phyloP scores from a whole-genome alignment of 768 basidiomycete species.

The Stropharia rugosoannulata region DNA sequence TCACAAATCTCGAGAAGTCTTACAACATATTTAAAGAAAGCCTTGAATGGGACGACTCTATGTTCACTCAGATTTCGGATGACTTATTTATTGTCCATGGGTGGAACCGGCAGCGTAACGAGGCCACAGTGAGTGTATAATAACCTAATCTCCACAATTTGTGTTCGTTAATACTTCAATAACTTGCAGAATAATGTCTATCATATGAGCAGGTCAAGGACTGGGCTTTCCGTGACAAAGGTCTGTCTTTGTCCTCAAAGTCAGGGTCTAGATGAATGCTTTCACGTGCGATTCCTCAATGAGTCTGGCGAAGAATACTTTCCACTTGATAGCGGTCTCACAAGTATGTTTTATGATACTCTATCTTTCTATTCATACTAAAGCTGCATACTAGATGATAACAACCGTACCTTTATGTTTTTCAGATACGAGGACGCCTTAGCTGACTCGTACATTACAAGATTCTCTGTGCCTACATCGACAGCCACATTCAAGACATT shows the following conservation, averaged over 20 bases:
- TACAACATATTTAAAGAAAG: background rate
- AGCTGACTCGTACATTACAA: background rate
- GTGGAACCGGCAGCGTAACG: background rate
- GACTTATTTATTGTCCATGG: background rate
- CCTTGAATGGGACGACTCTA: background rate
- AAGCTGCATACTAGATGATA: no score
- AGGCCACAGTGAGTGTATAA: background rate
- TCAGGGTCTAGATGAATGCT: background rate
- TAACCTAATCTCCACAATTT: background rate
- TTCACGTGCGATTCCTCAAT: conserved; percentile 5
- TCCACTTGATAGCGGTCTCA: background rate
- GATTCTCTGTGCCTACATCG: conserved; percentile 6
- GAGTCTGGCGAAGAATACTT: background rate
- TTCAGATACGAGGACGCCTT: background rate
- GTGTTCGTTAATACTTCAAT: background rate
- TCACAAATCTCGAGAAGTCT: background rate
- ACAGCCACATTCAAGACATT: background rate
- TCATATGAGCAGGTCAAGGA: conserved; percentile 1
- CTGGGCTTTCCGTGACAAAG: background rate
- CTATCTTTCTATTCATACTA: no score
- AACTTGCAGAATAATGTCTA: background rate
- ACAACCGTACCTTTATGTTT: conserved; percentile 5
- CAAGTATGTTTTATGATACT: background rate
- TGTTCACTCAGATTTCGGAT: background rate
- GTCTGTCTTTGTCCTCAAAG: conserved; percentile 5